Percentiles rank a stretch among this genome's conserved stretches.
Evolutionary conservation across 2,329 filamentous ascomycete genomes (phyloP).

Genomic region (Pleoardoris graminearum): DNA sequence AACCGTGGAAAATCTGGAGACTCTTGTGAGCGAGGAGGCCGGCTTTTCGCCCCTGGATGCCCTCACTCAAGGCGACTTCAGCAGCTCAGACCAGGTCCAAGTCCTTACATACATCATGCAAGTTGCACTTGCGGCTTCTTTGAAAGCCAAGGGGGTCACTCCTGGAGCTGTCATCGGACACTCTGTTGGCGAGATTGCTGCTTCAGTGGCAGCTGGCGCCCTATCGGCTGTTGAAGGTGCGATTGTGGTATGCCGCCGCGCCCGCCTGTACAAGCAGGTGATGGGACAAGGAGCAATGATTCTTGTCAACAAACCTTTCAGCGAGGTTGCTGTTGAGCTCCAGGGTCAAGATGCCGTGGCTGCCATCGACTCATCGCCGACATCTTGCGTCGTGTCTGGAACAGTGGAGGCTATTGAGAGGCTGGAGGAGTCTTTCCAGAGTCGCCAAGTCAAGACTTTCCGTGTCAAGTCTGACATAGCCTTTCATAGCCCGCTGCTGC

Average conservation of each 20-base stretch:
- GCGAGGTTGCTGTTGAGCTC: conserved; percentile 21
- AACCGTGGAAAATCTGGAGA: background rate
- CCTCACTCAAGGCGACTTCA: background rate
- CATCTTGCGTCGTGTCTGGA: conserved; percentile 41
- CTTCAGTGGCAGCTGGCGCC: conserved; percentile 40
- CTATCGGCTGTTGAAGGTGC: conserved; percentile 41
- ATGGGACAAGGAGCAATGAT: conserved; percentile 35
- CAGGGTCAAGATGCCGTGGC: conserved; percentile 35
- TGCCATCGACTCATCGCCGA: conserved; percentile 43
- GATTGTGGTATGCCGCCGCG: conserved; percentile 37
- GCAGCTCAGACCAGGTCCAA: background rate
- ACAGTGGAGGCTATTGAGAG: conserved; percentile 20
- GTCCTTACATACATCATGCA: conserved; percentile 2
- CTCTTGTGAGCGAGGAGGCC: background rate
- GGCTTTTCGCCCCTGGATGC: background rate
- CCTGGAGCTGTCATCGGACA: background rate
- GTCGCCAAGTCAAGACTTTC: conserved; percentile 34
- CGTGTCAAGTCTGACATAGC: conserved; percentile 47
- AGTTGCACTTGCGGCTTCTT: background rate
- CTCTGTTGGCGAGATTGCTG: conserved; percentile 23
- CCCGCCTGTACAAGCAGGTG: conserved; percentile 32
- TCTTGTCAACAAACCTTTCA: conserved; percentile 37
- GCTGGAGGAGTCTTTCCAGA: conserved; percentile 25
- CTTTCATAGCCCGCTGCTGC: conserved; percentile 46
- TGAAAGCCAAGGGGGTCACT: background rate